These are phyloP conservation scores for Solanum peruvianum DNA, from an alignment of 257 asterid genomes.

Conservation along the genomic window DNA sequence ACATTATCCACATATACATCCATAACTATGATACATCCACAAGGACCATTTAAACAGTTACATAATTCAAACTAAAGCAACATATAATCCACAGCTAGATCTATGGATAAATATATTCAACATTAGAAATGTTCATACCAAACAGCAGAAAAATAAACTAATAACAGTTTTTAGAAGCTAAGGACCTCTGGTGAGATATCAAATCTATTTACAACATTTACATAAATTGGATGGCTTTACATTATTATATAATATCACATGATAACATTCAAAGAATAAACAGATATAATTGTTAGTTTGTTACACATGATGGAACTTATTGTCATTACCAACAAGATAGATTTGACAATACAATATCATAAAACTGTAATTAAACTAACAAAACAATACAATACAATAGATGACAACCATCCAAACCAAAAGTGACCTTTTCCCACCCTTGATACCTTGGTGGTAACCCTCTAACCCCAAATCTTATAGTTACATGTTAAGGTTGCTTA, in stretches of 20 bases:
- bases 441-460: background rate
- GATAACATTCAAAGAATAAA: background rate
- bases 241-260: background rate
- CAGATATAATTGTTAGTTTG: background rate
- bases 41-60: background rate
- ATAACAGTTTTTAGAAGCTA: background rate
- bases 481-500: background rate
- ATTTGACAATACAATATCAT: background rate
- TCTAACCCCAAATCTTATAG: background rate
- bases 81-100: background rate
- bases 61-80: background rate
- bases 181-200: background rate
- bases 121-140: background rate
- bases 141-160: background rate
- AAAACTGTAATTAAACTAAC: background rate
- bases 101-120: background rate
- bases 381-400: background rate
- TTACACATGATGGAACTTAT: background rate
- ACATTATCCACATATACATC: background rate
- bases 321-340: background rate
- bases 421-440: background rate
- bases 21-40: background rate
- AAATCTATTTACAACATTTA: background rate
- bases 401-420: background rate
- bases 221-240: background rate